Conservation (phyloP, 352 stramenopile genomes). For the Saprolegnia diclina region DNA sequence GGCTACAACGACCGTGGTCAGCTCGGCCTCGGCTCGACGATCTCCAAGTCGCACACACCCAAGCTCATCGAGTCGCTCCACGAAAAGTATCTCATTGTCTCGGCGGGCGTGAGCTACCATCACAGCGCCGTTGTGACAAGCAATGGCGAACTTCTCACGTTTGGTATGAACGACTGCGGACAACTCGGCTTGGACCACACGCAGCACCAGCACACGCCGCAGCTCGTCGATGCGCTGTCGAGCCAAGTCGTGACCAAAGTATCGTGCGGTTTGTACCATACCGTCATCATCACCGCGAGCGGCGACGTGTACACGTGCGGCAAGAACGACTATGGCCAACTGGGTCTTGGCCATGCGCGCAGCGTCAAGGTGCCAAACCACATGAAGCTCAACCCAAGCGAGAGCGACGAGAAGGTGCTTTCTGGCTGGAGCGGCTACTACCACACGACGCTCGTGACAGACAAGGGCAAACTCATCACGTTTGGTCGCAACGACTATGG, state of each 20-base stretch:
- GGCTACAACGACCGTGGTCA: constrained; percentile 84
- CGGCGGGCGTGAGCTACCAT: constrained; percentile 76
- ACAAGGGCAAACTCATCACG: constrained; percentile 79
- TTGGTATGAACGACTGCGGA: constrained; percentile 86
- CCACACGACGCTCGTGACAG: constrained; percentile 68
- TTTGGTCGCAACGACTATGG: constrained; percentile 85
- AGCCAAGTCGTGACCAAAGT: constrained; percentile 70
- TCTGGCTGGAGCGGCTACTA: constrained; percentile 81
- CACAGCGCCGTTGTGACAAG: constrained; percentile 78
- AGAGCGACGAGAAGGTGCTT: constrained; percentile 72
- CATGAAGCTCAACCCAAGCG: constrained; percentile 56
- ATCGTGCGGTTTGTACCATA: constrained; percentile 79
- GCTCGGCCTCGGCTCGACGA: constrained; percentile 73
- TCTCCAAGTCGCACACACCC: constrained; percentile 82
- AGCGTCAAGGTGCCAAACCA: constrained; percentile 68
- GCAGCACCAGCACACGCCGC: constrained; percentile 80
- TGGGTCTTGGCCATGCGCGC: constrained; percentile 70
- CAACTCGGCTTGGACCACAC: constrained; percentile 77
- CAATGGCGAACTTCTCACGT: constrained; percentile 69
- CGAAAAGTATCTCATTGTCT: constrained; percentile 78
- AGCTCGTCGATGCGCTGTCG: constrained; percentile 61
- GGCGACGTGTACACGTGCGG: constrained; percentile 81
- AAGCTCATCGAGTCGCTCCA: constrained; percentile 71
- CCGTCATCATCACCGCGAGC: constrained; percentile 46
- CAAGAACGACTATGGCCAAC: constrained; percentile 84